Percentiles rank a stretch among this genome's conserved stretches.
Evolutionary conservation across 2,329 filamentous ascomycete genomes (phyloP).

Genomic region (Apiospora saccharicola): DNA sequence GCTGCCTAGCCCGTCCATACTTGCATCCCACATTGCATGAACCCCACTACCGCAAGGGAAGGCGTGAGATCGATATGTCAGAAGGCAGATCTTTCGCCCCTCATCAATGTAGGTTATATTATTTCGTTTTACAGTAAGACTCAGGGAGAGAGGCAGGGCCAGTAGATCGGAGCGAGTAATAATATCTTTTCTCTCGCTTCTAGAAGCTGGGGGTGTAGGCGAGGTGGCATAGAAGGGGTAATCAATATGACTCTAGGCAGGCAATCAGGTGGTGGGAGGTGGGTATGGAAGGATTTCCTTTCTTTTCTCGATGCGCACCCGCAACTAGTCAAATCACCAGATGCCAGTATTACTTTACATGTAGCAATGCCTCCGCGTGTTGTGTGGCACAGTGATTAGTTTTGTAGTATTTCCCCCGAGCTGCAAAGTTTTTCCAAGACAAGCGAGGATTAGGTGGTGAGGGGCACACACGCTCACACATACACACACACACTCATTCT

Average conservation of each 20-base stretch:
- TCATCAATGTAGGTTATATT: neutral
- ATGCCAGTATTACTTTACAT: neutral
- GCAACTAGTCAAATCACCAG: neutral
- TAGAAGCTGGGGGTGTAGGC: neutral
- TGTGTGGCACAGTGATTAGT: slow-evolving; percentile 14
- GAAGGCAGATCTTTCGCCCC: slow-evolving; percentile 12
- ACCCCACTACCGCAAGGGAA: neutral
- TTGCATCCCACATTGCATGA: slow-evolving; percentile 11
- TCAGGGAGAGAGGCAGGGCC: neutral
- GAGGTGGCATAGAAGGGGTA: neutral
- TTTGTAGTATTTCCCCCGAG: neutral
- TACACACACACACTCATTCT: neutral
- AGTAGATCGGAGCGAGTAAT: neutral
- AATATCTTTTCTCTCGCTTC: neutral
- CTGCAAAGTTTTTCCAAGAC: neutral
- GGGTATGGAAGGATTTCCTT: neutral
- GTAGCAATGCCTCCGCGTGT: neutral
- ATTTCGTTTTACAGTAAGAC: neutral
- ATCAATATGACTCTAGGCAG: neutral
- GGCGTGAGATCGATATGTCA: slow-evolving; percentile 9
- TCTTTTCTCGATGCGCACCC: neutral
- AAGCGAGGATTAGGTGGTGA: neutral
- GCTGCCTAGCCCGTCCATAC: slow-evolving; percentile 19
- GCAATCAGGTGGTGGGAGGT: neutral
- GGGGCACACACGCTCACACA: neutral